phyloP scores from a whole-genome alignment of 164 flowering plant species.

The Aristolochia contorta region DNA sequence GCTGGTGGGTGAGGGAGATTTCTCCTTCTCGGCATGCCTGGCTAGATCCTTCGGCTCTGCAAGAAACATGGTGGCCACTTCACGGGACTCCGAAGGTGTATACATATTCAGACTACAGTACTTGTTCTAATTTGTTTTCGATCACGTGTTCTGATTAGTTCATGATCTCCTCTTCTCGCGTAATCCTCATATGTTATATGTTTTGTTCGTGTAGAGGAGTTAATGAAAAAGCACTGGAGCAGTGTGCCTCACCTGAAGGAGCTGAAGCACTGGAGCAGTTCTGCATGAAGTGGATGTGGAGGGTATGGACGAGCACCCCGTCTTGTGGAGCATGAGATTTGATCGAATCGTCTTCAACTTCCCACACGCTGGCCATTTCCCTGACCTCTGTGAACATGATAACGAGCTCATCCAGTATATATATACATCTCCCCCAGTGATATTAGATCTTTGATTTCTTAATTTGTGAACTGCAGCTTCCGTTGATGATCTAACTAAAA shows the following conservation, averaged over 20 bases:
- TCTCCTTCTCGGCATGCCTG: constrained; percentile 21
- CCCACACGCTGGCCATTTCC: constrained; percentile 36
- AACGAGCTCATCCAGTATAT: constrained; percentile 13
- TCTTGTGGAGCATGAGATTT: constrained; percentile 11
- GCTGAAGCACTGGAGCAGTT: constrained; percentile 16
- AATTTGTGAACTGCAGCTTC: too few species aligned
- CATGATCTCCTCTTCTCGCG: background rate
- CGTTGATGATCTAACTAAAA: too few species aligned
- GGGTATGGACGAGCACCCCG: constrained; percentile 14
- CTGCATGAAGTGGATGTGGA: constrained; percentile 26
- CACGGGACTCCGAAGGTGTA: constrained; percentile 11
- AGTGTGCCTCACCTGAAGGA: constrained; percentile 8
- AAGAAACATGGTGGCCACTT: constrained; percentile 17
- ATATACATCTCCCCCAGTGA: background rate
- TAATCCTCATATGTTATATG: background rate
- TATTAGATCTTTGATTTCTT: too few species aligned
- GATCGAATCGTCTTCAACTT: constrained; percentile 42
- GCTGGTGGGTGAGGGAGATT: constrained; percentile 30
- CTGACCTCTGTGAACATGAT: constrained; percentile 7
- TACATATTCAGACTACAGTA: too few species aligned
- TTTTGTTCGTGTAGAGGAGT: background rate
- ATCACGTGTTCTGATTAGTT: too few species aligned
- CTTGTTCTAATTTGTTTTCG: too few species aligned
- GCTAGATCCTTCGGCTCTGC: constrained; percentile 20
- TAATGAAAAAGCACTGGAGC: constrained; percentile 7